These are phyloP conservation scores for Gossypium sturtianum DNA, from an alignment of 345 rosid species.

Conservation along the genomic window DNA sequence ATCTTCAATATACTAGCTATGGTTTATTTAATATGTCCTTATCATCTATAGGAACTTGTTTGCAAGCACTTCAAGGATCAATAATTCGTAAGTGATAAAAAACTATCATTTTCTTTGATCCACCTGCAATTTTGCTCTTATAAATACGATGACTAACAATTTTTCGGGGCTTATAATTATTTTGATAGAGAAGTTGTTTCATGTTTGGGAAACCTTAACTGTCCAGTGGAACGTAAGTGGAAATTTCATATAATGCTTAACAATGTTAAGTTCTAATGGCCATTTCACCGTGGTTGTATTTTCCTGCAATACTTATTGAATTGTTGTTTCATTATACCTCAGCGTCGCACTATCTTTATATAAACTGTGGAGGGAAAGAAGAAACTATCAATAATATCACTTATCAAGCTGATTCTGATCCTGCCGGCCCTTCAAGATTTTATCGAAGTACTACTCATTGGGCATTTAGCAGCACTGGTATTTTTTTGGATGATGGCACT, in stretches of 20 bases:
- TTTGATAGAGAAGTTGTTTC: slow-evolving; percentile 11
- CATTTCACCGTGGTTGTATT: not conserved
- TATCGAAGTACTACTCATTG: slow-evolving; percentile 27
- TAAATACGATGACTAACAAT: not conserved
- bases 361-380: slow-evolving; percentile 47
- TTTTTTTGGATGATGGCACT: slow-evolving; percentile 32
- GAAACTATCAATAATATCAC: slow-evolving; percentile 14
- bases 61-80: slow-evolving; percentile 21
- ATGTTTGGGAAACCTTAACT: slow-evolving; percentile 3
- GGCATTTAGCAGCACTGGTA: slow-evolving; percentile 49
- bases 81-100: slow-evolving; percentile 16
- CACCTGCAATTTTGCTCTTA: not conserved
- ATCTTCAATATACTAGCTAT: not conserved
- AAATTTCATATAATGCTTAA: slow-evolving; percentile 2
- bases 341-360: slow-evolving; percentile 24
- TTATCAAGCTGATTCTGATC: slow-evolving; percentile 26
- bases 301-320: not conserved
- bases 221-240: not conserved
- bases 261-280: not conserved
- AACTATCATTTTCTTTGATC: not conserved
- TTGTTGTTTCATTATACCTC: slow-evolving; percentile 1
- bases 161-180: not conserved
- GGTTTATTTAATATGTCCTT: not conserved
- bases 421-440: slow-evolving; percentile 36
- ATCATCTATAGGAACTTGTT: slow-evolving; percentile 34